Evolutionary conservation across 352 stramenopile species (phyloP).

Genomic region (Pseudoperonospora humuli): DNA sequence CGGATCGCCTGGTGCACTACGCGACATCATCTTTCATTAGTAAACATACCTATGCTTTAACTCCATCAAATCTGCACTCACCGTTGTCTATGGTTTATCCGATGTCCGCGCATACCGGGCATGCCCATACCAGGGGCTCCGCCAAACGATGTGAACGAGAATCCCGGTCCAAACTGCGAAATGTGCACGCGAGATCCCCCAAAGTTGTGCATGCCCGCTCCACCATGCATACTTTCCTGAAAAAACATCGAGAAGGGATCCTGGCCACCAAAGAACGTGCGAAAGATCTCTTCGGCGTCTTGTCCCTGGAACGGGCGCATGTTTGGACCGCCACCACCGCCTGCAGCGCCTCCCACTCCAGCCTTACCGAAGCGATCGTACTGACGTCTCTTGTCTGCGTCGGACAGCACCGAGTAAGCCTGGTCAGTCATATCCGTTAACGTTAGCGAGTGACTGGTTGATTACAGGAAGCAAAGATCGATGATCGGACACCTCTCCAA

Average conservation of each 20-base stretch:
- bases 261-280: constrained; percentile 72
- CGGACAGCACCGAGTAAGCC: constrained; percentile 88
- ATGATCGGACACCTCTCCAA: constrained; percentile 47
- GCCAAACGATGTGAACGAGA: constrained; percentile 70
- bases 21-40: background rate
- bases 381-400: constrained; percentile 78
- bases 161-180: constrained; percentile 71
- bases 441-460: background rate
- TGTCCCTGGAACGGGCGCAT: constrained; percentile 59
- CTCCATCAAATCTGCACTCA: too few relatives aligned
- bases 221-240: constrained; percentile 53
- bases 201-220: constrained; percentile 35
- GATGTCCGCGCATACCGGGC: constrained; percentile 45
- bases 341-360: constrained; percentile 35
- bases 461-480: background rate
- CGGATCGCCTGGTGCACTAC: constrained; percentile 21
- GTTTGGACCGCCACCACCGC: constrained; percentile 24
- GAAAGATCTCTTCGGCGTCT: constrained; percentile 77
- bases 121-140: constrained; percentile 43
- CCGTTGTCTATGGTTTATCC: constrained; percentile 43
- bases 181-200: constrained; percentile 63
- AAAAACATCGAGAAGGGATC: constrained; percentile 84
- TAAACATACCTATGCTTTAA: too few relatives aligned
- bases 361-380: constrained; percentile 90
- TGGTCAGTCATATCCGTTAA: constrained; percentile 4